Base-by-base conservation (phyloP, 1,284 basidiomycete genomes). In the Schizophyllum amplum region DNA sequence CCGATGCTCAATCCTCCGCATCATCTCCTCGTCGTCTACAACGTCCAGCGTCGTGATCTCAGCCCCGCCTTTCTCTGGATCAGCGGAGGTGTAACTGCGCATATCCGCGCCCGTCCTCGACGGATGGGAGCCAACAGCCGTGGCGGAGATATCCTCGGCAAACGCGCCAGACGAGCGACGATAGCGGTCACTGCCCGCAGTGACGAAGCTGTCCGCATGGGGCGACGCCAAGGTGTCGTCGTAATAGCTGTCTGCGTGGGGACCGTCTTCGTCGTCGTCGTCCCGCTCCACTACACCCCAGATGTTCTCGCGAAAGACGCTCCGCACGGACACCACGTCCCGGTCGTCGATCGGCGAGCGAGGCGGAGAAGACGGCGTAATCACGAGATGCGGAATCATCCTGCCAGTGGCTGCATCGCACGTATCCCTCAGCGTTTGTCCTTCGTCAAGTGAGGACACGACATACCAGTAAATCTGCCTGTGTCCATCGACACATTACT, bases 181-280 rank as follows among this genome's bases (percentile, higher is more conserved):
- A 9, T 42, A 13, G 33, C 33, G 33, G 33, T 42, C 7, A 17
- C 33, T 42, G 33, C 33, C 33, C 17, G 61, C 61, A 13, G 61
- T 62, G 46, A 62, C 57, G 50, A 62, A 62, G 56, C 61, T 62
- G 49, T 60, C 61, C 1, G 61, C 61, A 24, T 62, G 61, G 33
- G 60, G 50, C 7, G 61, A 62, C 24, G 33, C 33, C 13, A 42
- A 17, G 33, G 33, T 42, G 33, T 42, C 33, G 33, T 42, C 33
- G 33, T 42, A 42, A 17, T 13, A 42, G 33, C 33, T 42, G 33
- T 42, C 33, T 17, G 33, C 33, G 33, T 42, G 11, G 2, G 33
- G 33, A 9, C 33, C 33, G 24, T 57, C 51, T 57, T 60, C 47
- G 57, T 60, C 33, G 13, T 42, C 13, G 7, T 13, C 17, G 33